Conservation (phyloP, 73 alveolate species). For the Breviolum minutum region DNA sequence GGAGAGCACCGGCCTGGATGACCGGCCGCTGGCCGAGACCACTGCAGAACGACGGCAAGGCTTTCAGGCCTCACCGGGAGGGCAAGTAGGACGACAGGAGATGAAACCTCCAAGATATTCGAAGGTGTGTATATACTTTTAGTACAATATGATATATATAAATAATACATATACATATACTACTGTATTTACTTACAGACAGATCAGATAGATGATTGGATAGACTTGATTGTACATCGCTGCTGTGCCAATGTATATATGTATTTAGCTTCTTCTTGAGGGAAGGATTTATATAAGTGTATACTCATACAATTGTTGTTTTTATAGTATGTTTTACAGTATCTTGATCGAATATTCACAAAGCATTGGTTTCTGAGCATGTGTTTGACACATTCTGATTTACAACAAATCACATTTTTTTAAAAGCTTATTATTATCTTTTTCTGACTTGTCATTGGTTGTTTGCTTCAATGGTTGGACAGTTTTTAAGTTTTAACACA, state of each 20-base stretch:
- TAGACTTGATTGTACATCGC: too few species aligned
- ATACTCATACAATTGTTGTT: not conserved
- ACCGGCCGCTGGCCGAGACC: slow-evolving; percentile 93
- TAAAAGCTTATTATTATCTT: too few species aligned
- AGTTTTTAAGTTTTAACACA: too few species aligned
- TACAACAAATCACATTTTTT: too few species aligned
- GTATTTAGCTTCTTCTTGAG: not conserved
- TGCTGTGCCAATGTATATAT: not conserved
- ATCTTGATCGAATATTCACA: not conserved
- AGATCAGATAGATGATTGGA: too few species aligned
- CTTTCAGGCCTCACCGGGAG: slow-evolving; percentile 24
- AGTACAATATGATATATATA: too few species aligned
- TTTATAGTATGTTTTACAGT: not conserved
- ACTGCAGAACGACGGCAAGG: slow-evolving; percentile 59
- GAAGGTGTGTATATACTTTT: too few species aligned
- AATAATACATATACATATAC: not conserved
- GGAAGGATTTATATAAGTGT: not conserved
- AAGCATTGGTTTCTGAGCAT: not conserved
- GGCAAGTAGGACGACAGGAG: not conserved
- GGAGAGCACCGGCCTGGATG: slow-evolving; percentile 88
- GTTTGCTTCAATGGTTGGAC: too few species aligned
- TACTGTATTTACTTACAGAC: too few species aligned
- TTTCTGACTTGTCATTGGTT: too few species aligned
- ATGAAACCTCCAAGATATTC: not conserved
- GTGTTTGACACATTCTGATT: too few species aligned